Percentiles rank a stretch among this genome's conserved stretches.
Evolutionary conservation across 768 basidiomycete genomes (phyloP).

Genomic region (Termitomyces heimii): DNA sequence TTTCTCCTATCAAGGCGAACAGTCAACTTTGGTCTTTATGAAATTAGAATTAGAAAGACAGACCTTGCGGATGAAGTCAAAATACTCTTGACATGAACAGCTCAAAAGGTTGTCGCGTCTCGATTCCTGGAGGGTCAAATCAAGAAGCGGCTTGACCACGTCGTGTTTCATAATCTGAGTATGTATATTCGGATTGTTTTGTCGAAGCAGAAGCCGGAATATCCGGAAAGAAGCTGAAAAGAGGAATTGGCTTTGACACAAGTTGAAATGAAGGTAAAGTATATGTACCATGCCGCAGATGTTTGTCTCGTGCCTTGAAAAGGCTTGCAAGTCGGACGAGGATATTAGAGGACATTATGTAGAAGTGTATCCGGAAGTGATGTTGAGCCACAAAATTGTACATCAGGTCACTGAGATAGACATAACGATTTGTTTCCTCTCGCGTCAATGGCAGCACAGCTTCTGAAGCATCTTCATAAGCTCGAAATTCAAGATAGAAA

Average conservation of each 20-base stretch:
- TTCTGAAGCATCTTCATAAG: conserved; percentile 28
- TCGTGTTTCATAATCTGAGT: conserved; percentile 80
- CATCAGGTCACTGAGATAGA: conserved; percentile 88
- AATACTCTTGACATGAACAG: conserved; percentile 93
- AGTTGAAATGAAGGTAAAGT: conserved; percentile 1
- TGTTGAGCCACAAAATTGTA: conserved; percentile 88
- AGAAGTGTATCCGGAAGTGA: conserved; percentile 88
- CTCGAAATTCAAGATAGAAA: background rate
- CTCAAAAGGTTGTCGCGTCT: conserved; percentile 87
- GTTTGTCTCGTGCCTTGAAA: conserved; percentile 81
- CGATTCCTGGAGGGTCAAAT: conserved; percentile 79
- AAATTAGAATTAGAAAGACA: conserved; percentile 15
- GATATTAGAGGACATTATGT: conserved; percentile 77
- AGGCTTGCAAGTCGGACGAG: conserved; percentile 69
- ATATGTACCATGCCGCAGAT: conserved; percentile 80
- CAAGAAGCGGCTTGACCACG: conserved; percentile 75
- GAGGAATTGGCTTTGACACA: background rate
- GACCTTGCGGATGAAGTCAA: conserved; percentile 87
- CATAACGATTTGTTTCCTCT: conserved; percentile 77
- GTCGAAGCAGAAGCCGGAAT: conserved; percentile 79
- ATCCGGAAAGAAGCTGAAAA: conserved; percentile 82
- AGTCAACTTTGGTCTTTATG: background rate
- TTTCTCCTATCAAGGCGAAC: conserved; percentile 56
- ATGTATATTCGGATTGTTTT: conserved; percentile 73
- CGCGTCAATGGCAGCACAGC: conserved; percentile 51